These are phyloP conservation scores for Astragalus glycyphyllos DNA, from an alignment of 306 rosid species.

Conservation along the genomic window DNA sequence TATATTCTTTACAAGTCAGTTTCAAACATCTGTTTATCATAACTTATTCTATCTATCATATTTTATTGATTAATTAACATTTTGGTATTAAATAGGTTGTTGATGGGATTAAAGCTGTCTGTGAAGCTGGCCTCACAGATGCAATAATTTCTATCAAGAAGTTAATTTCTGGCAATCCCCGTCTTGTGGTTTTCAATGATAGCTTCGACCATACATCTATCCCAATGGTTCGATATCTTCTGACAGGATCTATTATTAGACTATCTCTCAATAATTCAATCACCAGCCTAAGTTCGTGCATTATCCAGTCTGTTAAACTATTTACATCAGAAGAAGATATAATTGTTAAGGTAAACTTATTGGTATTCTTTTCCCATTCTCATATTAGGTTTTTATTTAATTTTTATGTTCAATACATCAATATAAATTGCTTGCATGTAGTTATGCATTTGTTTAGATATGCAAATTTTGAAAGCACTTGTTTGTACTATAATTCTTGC, in stretches of 20 bases:
- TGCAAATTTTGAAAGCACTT: conserved; percentile 17
- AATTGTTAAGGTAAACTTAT: conserved; percentile 54
- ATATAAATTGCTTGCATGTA: conserved; percentile 21
- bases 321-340: conserved; percentile 51
- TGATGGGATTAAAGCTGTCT: conserved; percentile 67
- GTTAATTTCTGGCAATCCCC: conserved; percentile 56
- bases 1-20: conserved; percentile 8
- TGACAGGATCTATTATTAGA: conserved; percentile 61
- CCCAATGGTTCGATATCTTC: conserved; percentile 60
- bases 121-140: conserved; percentile 56
- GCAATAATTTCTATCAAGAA: conserved; percentile 58
- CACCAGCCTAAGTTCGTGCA: conserved; percentile 74
- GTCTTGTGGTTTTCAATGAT: conserved; percentile 72
- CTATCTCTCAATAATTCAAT: conserved; percentile 61
- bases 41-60: conserved; percentile 35
- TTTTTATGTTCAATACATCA: not conserved
- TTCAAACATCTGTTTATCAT: conserved; percentile 11
- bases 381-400: conserved; percentile 9
- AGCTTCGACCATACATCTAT: conserved; percentile 48
- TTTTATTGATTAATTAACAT: conserved; percentile 33
- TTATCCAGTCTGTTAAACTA: conserved; percentile 62
- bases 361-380: not conserved
- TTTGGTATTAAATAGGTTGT: conserved; percentile 63
- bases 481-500: conserved; percentile 42
- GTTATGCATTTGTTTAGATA: conserved; percentile 13